Evolutionary conservation across 306 rosid genomes (phyloP).

Genomic region (peach (Prunus persica)): DNA sequence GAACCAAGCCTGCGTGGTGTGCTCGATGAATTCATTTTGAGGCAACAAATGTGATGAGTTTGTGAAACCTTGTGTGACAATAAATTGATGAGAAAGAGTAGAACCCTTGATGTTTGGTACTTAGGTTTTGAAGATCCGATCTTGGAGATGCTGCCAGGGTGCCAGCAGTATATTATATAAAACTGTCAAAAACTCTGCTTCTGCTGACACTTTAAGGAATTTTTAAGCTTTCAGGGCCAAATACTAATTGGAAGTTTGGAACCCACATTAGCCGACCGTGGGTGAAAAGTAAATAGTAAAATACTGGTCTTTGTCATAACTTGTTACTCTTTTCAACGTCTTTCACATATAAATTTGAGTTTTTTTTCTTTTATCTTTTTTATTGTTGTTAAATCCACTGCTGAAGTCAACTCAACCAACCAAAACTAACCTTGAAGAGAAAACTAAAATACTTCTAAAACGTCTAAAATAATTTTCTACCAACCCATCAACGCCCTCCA

Average conservation of each 20-base stretch:
- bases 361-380: too few relatives aligned
- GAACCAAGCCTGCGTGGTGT: not conserved
- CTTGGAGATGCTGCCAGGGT: not conserved
- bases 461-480: not conserved
- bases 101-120: not conserved
- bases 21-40: too few relatives aligned
- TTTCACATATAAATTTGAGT: not conserved
- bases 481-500: not conserved
- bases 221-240: not conserved
- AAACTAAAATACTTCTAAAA: not conserved
- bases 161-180: not conserved
- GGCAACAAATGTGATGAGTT: not conserved
- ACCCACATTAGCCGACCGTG: not conserved
- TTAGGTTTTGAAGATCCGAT: not conserved
- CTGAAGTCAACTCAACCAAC: not conserved
- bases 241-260: not conserved
- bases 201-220: not conserved
- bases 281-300: not conserved
- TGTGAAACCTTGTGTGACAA: too few relatives aligned
- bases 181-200: too few relatives aligned
- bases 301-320: not conserved
- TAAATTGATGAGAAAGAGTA: too few relatives aligned
- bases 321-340: not conserved
- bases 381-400: too few relatives aligned
- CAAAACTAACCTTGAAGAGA: not conserved